These are phyloP conservation scores for Candida sp. DNA, from an alignment of 1,139 yeast species.

Conservation along the genomic window DNA sequence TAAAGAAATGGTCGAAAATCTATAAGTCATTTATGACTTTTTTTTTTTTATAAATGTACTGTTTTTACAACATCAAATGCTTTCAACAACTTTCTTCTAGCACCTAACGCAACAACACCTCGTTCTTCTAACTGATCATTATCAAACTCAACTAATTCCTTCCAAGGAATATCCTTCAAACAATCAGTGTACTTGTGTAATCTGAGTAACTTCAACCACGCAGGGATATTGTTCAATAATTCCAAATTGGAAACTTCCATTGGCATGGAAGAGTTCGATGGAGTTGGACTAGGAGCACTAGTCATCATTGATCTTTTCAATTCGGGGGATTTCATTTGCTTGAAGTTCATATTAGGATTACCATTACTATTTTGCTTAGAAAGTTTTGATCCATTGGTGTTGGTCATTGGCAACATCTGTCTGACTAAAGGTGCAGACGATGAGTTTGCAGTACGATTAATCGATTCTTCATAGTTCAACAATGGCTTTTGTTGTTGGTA, in stretches of 20 bases:
- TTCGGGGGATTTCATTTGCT: conserved; percentile 5
- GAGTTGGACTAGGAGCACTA: conserved; percentile 5
- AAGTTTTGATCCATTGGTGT: conserved; percentile 6
- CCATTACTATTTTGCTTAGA: conserved; percentile 5
- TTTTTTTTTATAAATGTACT: neutral
- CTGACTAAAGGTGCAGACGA: conserved; percentile 29
- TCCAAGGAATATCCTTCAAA: conserved; percentile 75
- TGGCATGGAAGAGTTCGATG: conserved; percentile 47
- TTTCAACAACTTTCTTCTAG: conserved; percentile 86
- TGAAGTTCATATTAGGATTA: conserved; percentile 8
- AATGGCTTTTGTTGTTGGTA: conserved; percentile 9
- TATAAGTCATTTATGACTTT: too few species aligned
- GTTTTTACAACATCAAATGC: conserved; percentile 77
- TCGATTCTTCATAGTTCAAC: conserved; percentile 29
- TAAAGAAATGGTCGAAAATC: neutral
- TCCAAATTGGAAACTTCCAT: conserved; percentile 63
- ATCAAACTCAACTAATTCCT: conserved; percentile 64
- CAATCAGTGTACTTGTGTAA: conserved; percentile 92
- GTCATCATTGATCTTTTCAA: conserved; percentile 7
- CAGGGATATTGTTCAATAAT: conserved; percentile 75
- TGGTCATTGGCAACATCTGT: neutral
- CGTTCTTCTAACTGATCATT: conserved; percentile 69
- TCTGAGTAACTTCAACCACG: conserved; percentile 87
- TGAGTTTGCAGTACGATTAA: conserved; percentile 34
- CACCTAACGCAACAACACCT: conserved; percentile 94